Percentiles rank a stretch among this genome's conserved stretches.
Evolutionary conservation across 345 rosid genomes (phyloP).

Genomic region (Cochlearia excelsa): DNA sequence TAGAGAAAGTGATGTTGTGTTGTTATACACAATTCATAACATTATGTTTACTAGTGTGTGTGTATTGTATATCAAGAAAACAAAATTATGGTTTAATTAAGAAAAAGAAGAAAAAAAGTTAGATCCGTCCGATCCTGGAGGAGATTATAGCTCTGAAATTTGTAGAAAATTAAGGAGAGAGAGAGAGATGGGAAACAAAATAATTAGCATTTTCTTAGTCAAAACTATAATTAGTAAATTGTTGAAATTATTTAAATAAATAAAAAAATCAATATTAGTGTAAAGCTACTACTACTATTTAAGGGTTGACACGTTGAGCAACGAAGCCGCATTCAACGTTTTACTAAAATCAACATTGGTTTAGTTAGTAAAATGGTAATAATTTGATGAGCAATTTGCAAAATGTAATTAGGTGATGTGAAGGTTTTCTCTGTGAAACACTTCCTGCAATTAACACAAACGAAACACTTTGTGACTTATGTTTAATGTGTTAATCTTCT

Average conservation of each 20-base stretch:
- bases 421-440: too few species aligned
- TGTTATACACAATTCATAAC: constrained; percentile 11
- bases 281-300: not conserved
- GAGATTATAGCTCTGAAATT: constrained; percentile 25
- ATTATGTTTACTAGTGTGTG: constrained; percentile 23
- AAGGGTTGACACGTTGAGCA: not conserved
- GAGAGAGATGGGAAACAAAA: constrained; percentile 23
- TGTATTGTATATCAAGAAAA: not conserved
- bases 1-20: constrained; percentile 24
- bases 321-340: not conserved
- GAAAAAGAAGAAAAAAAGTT: constrained; percentile 3
- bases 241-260: constrained; percentile 5
- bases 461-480: too few species aligned
- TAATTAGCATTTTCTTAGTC: constrained; percentile 20
- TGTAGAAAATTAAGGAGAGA: constrained; percentile 26
- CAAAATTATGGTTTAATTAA: not conserved
- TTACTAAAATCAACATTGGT: too few species aligned
- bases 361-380: too few species aligned
- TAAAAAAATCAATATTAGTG: not conserved
- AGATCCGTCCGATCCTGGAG: constrained; percentile 39
- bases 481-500: too few species aligned
- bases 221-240: constrained; percentile 29
- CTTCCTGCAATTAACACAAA: too few species aligned
- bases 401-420: too few species aligned
- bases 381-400: too few species aligned